Conservation (phyloP, 495 filamentous ascomycete species). For the Jackrogersella minutella region DNA sequence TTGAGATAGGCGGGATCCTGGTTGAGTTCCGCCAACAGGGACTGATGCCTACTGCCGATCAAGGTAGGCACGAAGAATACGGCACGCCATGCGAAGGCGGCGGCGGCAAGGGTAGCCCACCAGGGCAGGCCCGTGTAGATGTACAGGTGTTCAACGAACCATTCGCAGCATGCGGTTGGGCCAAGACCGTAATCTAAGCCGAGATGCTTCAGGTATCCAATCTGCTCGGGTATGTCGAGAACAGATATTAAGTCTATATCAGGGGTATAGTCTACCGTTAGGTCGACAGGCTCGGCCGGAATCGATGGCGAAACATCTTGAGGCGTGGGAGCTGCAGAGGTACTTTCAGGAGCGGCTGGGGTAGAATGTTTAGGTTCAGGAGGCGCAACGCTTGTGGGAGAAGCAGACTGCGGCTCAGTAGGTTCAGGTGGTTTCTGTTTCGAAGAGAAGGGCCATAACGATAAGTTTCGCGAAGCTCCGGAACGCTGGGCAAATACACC, state of each 20-base stretch:
- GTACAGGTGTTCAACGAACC: constrained; percentile 81
- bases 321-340: not conserved
- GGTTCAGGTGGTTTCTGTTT: constrained; percentile 18
- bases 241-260: constrained; percentile 55
- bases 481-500: constrained; percentile 42
- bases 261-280: not conserved
- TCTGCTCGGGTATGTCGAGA: constrained; percentile 67
- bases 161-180: constrained; percentile 72
- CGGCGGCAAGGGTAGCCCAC: constrained; percentile 75
- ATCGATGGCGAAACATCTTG: not conserved
- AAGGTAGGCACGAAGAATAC: constrained; percentile 70
- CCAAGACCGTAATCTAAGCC: constrained; percentile 90
- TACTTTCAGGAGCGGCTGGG: not conserved
- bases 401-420: constrained; percentile 7
- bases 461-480: constrained; percentile 41
- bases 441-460: constrained; percentile 46
- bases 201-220: constrained; percentile 83
- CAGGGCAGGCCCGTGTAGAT: constrained; percentile 76
- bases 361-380: not conserved
- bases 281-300: constrained; percentile 1
- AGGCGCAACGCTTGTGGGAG: not conserved
- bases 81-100: constrained; percentile 70
- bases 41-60: constrained; percentile 63
- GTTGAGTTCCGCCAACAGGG: constrained; percentile 61
- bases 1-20: constrained; percentile 60